Percentiles rank a stretch among this genome's conserved stretches.
These are phyloP conservation scores for Calonectria ilicicola DNA, from an alignment of 2,329 filamentous ascomycete genomes.

Conservation along the genomic window DNA sequence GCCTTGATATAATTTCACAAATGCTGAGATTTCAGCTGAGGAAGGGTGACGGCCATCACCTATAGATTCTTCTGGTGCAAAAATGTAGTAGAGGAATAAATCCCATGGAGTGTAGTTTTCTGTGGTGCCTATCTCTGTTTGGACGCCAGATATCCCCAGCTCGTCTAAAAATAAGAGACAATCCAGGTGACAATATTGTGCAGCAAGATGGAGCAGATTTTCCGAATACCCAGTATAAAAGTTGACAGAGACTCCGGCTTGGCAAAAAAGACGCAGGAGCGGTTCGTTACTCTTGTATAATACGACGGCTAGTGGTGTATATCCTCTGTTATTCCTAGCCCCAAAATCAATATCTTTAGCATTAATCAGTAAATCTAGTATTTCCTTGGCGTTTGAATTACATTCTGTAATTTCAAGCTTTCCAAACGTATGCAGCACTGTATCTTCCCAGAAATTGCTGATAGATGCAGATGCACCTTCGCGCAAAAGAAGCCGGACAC, in stretches of 20 bases:
- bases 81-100: background rate
- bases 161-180: background rate
- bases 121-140: background rate
- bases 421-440: background rate
- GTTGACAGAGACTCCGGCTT: background rate
- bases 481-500: constrained; percentile 1
- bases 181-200: background rate
- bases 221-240: rapidly evolving
- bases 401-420: too few relatives aligned
- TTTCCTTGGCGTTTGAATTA: background rate
- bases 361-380: background rate
- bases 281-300: background rate
- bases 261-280: background rate
- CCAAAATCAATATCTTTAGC: too few relatives aligned
- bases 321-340: too few relatives aligned
- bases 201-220: background rate
- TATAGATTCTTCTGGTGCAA: rapidly evolving
- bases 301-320: too few relatives aligned
- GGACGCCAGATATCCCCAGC: background rate
- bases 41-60: background rate
- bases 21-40: background rate
- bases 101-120: background rate
- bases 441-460: rapidly evolving
- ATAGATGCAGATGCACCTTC: constrained; percentile 18
- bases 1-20: constrained; percentile 20